Evolutionary conservation across 441 rosid genomes (phyloP), one percentile per base, ranked within the genome.

Genomic region (Adansonia rubrostipa): DNA sequence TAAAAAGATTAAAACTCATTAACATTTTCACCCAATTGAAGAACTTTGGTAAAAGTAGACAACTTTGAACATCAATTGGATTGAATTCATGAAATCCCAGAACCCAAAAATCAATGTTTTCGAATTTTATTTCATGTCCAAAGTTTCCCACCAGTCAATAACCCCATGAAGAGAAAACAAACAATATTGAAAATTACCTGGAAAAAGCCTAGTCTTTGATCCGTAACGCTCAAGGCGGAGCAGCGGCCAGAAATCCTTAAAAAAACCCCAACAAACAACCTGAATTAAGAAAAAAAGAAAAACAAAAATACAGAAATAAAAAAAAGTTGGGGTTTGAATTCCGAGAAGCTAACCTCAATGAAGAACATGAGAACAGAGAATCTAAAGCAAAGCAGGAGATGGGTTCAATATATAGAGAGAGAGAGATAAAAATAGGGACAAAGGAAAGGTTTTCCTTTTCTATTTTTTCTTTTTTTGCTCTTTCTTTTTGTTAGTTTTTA

Each of bases 231-330:
- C 77, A 54, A 82, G 70, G 61, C 11, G 19, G 22, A 81, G 56
- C 76, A 79, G 79, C 73, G 64, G 82, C 83, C 66, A 85, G 0
- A 85, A 42, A 71, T 86, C 93, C 93, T 87, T 67, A 62, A 19
- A 19, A 15, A 13, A 3, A 13, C 33, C 13, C 64, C 17, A 51
- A 3, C 14, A 20, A 63, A 48, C 9, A 40, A n/a, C 0, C 0
- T 1, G 48, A 19, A 54, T 9, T 9, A 11, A 63, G 67, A 5
- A 28, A 4, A 22, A 22, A 8, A 78, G 10, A 33, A 33, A 28
- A 28, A 28, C 8, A 36, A 14, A 63, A 28, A 33, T 1, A 44
- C 0, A 2, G 2, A 8, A 2, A 65, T 13, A 33, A 40, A 13
- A 22, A 22, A 74, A 9, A 10, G 36, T 2, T 50, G 36, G 28